phyloP scores from a whole-genome alignment of 148 eudicot species.

The Rhododendron vialii region DNA sequence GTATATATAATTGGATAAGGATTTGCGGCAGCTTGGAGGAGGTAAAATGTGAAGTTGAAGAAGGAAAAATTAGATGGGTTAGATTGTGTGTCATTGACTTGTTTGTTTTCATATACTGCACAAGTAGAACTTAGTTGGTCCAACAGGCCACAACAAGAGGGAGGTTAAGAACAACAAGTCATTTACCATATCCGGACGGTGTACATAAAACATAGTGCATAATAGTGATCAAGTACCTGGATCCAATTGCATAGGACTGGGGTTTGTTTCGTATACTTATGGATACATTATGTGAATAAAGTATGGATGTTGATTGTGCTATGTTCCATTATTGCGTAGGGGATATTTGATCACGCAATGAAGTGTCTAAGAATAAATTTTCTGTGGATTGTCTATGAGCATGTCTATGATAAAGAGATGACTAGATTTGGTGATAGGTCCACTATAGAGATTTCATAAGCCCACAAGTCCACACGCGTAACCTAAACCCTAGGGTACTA shows the following conservation, averaged over 20 bases:
- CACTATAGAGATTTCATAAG: too few relatives aligned
- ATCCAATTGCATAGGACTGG: not conserved
- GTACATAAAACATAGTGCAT: not conserved
- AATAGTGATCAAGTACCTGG: not conserved
- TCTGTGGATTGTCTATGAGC: not conserved
- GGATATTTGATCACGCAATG: not conserved
- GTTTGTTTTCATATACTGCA: not conserved
- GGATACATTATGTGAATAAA: not conserved
- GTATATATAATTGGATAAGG: not conserved
- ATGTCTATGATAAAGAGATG: not conserved
- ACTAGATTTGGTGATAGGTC: too few relatives aligned
- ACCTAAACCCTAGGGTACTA: too few relatives aligned
- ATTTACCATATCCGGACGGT: not conserved
- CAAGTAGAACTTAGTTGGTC: not conserved
- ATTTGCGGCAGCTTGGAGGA: not conserved
- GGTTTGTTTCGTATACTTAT: not conserved
- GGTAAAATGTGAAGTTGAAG: not conserved
- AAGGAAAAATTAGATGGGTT: not conserved
- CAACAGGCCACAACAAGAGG: not conserved
- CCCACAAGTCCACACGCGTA: too few relatives aligned
- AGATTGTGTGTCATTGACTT: not conserved
- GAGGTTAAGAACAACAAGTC: not conserved
- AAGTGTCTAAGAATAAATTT: not conserved
- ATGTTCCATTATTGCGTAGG: not conserved
- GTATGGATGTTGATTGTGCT: too few relatives aligned